Evolutionary conservation across 2,329 filamentous ascomycete genomes (phyloP).

Genomic region (Fusarium compactum): DNA sequence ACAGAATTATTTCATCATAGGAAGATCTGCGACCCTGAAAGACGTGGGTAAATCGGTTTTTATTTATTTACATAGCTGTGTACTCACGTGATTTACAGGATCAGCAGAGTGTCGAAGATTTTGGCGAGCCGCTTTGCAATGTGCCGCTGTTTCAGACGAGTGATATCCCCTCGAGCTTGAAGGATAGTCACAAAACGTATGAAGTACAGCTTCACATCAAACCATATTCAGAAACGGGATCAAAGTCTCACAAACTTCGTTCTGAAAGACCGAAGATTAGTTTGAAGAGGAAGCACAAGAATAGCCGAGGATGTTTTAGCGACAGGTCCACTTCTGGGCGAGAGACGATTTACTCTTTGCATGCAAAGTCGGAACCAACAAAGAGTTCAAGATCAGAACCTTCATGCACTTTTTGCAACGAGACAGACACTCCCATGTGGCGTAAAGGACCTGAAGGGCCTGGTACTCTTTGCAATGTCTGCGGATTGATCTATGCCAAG

Average conservation of each 20-base stretch:
- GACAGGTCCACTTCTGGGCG: neutral
- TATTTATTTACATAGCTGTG: neutral
- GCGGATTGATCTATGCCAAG: conserved; percentile 21
- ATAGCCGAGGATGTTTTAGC: neutral
- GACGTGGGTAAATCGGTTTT: conserved; percentile 4
- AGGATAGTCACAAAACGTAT: neutral
- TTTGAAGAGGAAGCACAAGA: neutral
- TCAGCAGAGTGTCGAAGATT: neutral
- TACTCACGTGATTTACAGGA: conserved; percentile 15
- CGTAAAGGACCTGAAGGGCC: conserved; percentile 7
- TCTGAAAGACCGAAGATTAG: neutral
- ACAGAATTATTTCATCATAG: neutral
- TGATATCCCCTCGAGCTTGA: neutral
- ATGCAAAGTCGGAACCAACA: neutral
- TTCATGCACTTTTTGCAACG: conserved; percentile 1
- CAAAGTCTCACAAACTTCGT: neutral
- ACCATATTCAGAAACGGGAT: neutral
- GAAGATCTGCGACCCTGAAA: neutral
- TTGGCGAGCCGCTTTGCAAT: conserved; percentile 17
- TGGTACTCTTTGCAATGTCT: conserved; percentile 21
- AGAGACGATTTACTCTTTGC: neutral
- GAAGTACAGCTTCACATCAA: neutral
- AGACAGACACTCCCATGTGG: conserved; percentile 18
- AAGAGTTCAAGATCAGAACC: neutral
- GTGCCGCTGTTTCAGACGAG: conserved; percentile 13